Evolutionary conservation across 495 filamentous ascomycete genomes (phyloP), one percentile per base, ranked within the genome.

Genomic region (Xylona heveae): DNA sequence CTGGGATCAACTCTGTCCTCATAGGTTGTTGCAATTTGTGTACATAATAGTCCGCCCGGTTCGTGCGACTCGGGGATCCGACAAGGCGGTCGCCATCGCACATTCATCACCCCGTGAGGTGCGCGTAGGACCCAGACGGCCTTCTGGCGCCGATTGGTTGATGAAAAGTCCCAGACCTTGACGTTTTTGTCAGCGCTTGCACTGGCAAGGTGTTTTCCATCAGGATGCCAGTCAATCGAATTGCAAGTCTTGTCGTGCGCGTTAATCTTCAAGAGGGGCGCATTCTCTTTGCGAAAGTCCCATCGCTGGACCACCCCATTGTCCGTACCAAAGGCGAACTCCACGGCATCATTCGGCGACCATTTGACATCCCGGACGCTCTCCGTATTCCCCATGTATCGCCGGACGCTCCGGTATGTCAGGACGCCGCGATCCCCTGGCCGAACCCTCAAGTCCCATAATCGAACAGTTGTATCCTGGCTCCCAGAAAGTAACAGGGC

Each of bases 171-270:
- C 90, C 90, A 97, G 20, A 95, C 71, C 45, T 84, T 72, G 41
- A 91, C 77, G 31, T 71, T 75, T 38, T 70, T 69, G 47, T 97
- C 88, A 16, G 66, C 60, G 23, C 84, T 76, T 16, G 76, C 82
- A 45, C 80, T 92, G 23, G 77, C 71, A 10, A 92, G 58, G 49
- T 95, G 78, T 37, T 78, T 78, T 19, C 88, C 88, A 49, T 94
- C 85, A 1, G 81, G 82, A 46, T 97, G 88, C 88, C 90, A 97
- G 41, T 91, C 80, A 29, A 97, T 71, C 3, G 79, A 62, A 35
- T 68, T 73, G 43, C 78, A 91, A 0, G 72, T 64, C 25, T 71
- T 75, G 41, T 76, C 66, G 48, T 97, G 88, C 19, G 82, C 90
- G 28, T 76, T 73, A 38, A 93, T 78, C 42, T 74, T 76, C 32